Conservation (phyloP, 2,329 filamentous ascomycete genomes). For the Lizonia empirigonia region DNA sequence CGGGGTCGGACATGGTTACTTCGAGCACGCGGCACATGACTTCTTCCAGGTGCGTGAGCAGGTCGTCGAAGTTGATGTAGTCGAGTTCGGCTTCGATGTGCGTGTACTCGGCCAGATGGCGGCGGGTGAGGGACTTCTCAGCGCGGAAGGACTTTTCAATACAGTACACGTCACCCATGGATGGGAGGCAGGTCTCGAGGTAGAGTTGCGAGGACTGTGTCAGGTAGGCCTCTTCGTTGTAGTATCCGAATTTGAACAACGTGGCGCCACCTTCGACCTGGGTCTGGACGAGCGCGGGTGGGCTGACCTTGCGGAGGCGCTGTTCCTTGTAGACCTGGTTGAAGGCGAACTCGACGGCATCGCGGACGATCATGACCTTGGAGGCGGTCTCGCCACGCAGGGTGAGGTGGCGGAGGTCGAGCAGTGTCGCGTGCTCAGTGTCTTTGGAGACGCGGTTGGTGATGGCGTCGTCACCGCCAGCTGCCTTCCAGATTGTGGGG, state of each 20-base stretch:
- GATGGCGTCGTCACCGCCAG: constrained; percentile 87
- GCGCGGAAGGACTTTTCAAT: constrained; percentile 99
- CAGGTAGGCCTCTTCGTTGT: constrained; percentile 87
- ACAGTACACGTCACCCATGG: constrained; percentile 93
- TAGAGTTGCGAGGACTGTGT: constrained; percentile 98
- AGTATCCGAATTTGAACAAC: constrained; percentile 88
- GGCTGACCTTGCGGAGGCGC: constrained; percentile 80
- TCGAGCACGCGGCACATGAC: constrained; percentile 88
- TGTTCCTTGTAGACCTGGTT: constrained; percentile 77
- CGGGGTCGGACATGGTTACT: constrained; percentile 73
- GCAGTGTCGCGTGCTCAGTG: constrained; percentile 72
- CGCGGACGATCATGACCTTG: constrained; percentile 86
- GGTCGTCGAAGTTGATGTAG: constrained; percentile 90
- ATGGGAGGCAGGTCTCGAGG: constrained; percentile 90
- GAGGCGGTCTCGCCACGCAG: constrained; percentile 83
- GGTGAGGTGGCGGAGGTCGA: constrained; percentile 82
- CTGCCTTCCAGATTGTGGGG: constrained; percentile 69
- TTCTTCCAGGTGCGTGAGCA: constrained; percentile 84
- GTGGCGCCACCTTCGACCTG: constrained; percentile 93
- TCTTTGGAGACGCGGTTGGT: constrained; percentile 78
- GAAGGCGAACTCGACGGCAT: constrained; percentile 81
- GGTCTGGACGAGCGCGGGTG: constrained; percentile 91
- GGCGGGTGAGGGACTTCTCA: constrained; percentile 91
- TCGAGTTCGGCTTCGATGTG: constrained; percentile 96
- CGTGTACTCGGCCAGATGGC: constrained; percentile 94